phyloP scores from a whole-genome alignment of 441 rosid genomes.

The Arabidopsis lyrata region DNA sequence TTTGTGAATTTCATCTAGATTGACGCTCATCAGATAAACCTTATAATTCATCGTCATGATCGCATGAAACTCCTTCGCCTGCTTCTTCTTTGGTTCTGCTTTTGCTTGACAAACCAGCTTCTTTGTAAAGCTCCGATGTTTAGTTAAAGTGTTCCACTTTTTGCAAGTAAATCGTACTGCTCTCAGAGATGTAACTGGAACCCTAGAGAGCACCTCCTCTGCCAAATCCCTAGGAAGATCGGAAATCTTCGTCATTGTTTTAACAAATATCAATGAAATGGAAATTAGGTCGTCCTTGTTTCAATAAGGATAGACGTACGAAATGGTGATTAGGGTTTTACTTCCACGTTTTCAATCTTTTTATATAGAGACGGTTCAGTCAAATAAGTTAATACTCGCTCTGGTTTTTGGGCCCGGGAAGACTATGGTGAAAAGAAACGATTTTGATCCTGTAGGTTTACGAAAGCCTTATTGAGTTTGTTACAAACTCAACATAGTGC shows the following conservation, averaged over 20 bases:
- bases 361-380: background rate
- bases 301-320: background rate
- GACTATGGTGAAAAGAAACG: background rate
- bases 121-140: background rate
- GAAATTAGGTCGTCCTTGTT: background rate
- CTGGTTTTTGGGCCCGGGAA: background rate
- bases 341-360: background rate
- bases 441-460: too few relatives aligned
- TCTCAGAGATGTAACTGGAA: background rate
- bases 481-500: background rate
- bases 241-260: constrained; percentile 4
- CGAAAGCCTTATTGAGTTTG: background rate
- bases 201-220: background rate
- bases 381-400: background rate
- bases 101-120: background rate
- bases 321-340: constrained; percentile 14
- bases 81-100: background rate
- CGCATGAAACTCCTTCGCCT: background rate
- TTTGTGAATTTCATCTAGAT: background rate
- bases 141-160: constrained; percentile 11
- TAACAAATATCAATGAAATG: background rate
- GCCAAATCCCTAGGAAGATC: constrained; percentile 17
- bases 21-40: background rate
- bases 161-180: background rate
- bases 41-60: background rate